Conservation (phyloP, 257 asterid species). For the Henckelia pumila region DNA sequence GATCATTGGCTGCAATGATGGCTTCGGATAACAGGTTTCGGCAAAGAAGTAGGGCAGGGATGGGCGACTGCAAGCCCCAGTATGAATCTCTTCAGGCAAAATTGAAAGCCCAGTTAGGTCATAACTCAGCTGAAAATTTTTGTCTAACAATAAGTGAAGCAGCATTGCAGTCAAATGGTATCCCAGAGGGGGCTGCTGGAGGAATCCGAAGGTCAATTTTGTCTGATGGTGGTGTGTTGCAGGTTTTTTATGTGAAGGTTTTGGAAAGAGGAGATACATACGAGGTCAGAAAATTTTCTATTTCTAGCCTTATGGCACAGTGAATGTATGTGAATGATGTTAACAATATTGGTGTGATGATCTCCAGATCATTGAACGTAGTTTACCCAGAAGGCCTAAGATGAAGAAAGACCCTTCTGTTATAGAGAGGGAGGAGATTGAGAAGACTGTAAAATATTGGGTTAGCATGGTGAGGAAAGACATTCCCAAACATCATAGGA, state of each 20-base stretch:
- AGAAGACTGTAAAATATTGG: conserved; percentile 75
- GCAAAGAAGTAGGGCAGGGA: conserved; percentile 56
- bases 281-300: conserved; percentile 58
- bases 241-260: conserved; percentile 89
- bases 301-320: conserved; percentile 15
- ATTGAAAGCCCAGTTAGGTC: conserved; percentile 53
- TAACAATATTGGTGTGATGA: conserved; percentile 24
- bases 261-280: conserved; percentile 98
- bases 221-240: conserved; percentile 86
- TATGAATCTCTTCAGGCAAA: conserved; percentile 89
- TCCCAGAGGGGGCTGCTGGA: conserved; percentile 99
- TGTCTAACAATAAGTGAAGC: conserved; percentile 73
- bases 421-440: conserved; percentile 88
- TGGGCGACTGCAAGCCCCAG: conserved; percentile 72
- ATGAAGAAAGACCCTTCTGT: conserved; percentile 79
- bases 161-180: conserved; percentile 64
- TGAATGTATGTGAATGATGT: conserved; percentile 2
- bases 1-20: conserved; percentile 94
- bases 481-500: conserved; percentile 84
- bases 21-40: conserved; percentile 64
- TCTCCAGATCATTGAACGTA: conserved; percentile 90
- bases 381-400: conserved; percentile 75
- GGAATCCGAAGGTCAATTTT: conserved; percentile 69
- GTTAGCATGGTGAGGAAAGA: conserved; percentile 82
- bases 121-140: conserved; percentile 55